A percentile compares a stretch with the other conserved stretches of the same genome.
Evolutionary conservation across 2,329 filamentous ascomycete genomes (phyloP).

Genomic region (Monosporascus sp.): DNA sequence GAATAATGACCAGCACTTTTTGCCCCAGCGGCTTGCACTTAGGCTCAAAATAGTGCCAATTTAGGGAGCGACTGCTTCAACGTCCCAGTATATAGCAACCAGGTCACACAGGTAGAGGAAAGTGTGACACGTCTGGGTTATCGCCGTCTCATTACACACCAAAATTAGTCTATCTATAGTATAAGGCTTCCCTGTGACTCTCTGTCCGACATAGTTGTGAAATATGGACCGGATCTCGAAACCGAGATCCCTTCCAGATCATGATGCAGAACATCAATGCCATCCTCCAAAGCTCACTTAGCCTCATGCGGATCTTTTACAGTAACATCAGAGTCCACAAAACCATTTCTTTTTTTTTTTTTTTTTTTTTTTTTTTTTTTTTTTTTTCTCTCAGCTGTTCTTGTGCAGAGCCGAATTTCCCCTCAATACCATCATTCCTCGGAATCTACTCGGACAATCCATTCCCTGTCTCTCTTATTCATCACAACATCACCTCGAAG

Average conservation of each 20-base stretch:
- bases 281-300: not conserved
- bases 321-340: not conserved
- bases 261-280: not conserved
- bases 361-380: not conserved
- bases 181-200: not conserved
- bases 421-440: too few relatives aligned
- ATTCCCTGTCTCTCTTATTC: too few relatives aligned
- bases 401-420: conserved; percentile 10
- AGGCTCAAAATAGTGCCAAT: too few relatives aligned
- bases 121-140: not conserved
- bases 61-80: too few relatives aligned
- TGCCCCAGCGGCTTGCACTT: too few relatives aligned
- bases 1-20: too few relatives aligned
- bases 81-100: too few relatives aligned
- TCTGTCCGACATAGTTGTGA: not conserved
- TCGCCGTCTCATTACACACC: not conserved
- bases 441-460: too few relatives aligned
- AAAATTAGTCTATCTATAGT: not conserved
- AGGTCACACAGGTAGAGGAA: not conserved
- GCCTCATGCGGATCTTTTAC: not conserved
- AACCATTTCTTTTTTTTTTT: too few relatives aligned
- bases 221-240: not conserved
- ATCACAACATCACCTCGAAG: too few relatives aligned
- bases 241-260: not conserved
- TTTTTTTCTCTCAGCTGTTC: conserved; percentile 1